Evolutionary conservation across 306 rosid species (phyloP), one percentile per base, ranked within the genome.

Genomic region (Cyamopsis tetragonoloba): DNA sequence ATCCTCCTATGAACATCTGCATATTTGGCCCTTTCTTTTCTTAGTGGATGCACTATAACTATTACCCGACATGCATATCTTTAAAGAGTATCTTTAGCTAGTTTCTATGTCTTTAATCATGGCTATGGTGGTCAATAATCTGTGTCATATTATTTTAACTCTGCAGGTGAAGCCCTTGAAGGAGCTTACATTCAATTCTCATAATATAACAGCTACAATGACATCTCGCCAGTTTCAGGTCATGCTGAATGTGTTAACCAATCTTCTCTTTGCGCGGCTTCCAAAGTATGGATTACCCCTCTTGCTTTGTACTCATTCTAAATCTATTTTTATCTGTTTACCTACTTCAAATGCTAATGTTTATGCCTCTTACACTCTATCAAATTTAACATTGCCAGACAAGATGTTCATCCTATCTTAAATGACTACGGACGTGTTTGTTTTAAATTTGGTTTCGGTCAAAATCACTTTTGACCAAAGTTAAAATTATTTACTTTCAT

Each of bases 201-300:
- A 50, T 44, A 81, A 91, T 74, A 95, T 95, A 75, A 86, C 80
- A 1, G 97, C 97, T 14, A 81, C 91, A 64, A 95, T 95, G 99
- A 95, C 99, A 63, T 91, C 99, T 72, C 96, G 96, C 61, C 99
- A 95, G 77, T 91, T 95, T 85, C 97, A 90, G 64, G 99, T 95
- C 77, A 90, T 95, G 92, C 53, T 85, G 57, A 95, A 86, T 80
- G 95, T 95, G 71, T 72, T 95, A 73, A 86, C 81, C 71, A 95
- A 90, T 81, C 99, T 95, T 81, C 96, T 95, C 54, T 84, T 90
- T 74, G 92, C 97, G 31, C 91, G 99, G 27, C 75, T 77, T 71
- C 99, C 99, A 30, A 95, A 88, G 99, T 95, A 83, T 80, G 96
- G 47, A 56, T 34, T 51, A 60, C 24, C 49, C 72, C 56, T 62